phyloP scores from a whole-genome alignment of 192 early-diverging fungal genomes.

The Piromyces finnis region DNA sequence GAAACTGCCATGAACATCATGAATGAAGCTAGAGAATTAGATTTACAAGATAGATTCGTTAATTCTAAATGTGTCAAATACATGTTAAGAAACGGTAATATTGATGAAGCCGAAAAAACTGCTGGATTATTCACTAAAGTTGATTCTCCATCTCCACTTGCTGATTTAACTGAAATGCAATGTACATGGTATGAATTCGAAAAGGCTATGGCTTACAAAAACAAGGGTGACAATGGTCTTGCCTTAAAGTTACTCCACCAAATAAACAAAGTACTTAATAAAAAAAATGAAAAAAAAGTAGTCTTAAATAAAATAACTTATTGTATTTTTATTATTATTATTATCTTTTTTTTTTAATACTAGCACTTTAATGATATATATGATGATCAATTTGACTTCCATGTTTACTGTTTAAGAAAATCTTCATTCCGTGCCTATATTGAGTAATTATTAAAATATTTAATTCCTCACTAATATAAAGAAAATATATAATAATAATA shows the following conservation, averaged over 20 bases:
- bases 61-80: conserved; percentile 90
- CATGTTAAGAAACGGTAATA: conserved; percentile 62
- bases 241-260: conserved; percentile 81
- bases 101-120: conserved; percentile 72
- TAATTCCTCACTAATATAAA: neutral
- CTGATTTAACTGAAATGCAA: conserved; percentile 81
- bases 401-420: conserved; percentile 81
- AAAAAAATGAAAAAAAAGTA: too few species aligned
- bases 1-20: conserved; percentile 51
- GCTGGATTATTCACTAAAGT: conserved; percentile 61
- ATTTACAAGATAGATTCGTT: conserved; percentile 86
- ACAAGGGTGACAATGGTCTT: conserved; percentile 47
- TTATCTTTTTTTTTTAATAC: neutral
- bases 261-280: conserved; percentile 34
- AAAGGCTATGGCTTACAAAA: conserved; percentile 48
- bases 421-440: conserved; percentile 70
- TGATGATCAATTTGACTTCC: conserved; percentile 94
- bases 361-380: conserved; percentile 62
- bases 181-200: conserved; percentile 78
- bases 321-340: too few species aligned
- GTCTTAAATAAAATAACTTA: too few species aligned
- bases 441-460: conserved; percentile 18
- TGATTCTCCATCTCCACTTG: conserved; percentile 43
- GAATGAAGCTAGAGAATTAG: conserved; percentile 72
- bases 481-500: too few species aligned